Conservation (phyloP, 2,329 filamentous ascomycete species). For the Arthrobotrys conoides region DNA sequence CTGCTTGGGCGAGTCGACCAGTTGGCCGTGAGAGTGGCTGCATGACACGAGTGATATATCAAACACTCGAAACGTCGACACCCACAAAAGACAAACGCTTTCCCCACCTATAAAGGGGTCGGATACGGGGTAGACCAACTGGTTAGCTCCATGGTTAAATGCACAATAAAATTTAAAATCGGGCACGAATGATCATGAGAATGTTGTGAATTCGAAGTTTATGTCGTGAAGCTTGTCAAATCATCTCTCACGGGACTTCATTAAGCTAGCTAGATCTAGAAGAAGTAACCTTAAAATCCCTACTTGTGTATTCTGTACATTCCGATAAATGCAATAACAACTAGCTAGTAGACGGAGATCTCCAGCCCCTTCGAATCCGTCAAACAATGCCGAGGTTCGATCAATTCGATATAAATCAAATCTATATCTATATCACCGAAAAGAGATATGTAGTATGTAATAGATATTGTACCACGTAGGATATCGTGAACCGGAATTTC, state of each 20-base stretch:
- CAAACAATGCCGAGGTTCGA: conserved; percentile 2
- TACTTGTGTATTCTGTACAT: too few species aligned
- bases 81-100: neutral
- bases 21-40: conserved; percentile 24
- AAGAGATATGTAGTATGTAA: neutral
- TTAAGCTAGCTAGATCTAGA: conserved; percentile 23
- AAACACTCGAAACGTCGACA: conserved; percentile 11
- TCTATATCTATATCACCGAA: neutral
- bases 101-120: conserved; percentile 21
- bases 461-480: neutral
- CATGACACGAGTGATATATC: conserved; percentile 36
- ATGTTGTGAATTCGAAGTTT: neutral
- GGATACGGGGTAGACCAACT: conserved; percentile 17
- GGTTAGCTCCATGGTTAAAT: conserved; percentile 41
- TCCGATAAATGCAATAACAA: neutral
- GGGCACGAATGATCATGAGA: conserved; percentile 20
- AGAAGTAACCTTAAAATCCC: conserved; percentile 25
- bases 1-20: conserved; percentile 5
- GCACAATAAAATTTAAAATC: conserved; percentile 14
- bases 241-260: conserved; percentile 27
- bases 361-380: conserved; percentile 1
- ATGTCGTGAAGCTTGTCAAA: conserved; percentile 11
- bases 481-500: neutral
- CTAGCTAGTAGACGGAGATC: neutral
- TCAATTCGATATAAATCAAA: conserved; percentile 2